phyloP scores from a whole-genome alignment of 2,329 filamentous ascomycete species.

The Rhinocladiella mackenziei region DNA sequence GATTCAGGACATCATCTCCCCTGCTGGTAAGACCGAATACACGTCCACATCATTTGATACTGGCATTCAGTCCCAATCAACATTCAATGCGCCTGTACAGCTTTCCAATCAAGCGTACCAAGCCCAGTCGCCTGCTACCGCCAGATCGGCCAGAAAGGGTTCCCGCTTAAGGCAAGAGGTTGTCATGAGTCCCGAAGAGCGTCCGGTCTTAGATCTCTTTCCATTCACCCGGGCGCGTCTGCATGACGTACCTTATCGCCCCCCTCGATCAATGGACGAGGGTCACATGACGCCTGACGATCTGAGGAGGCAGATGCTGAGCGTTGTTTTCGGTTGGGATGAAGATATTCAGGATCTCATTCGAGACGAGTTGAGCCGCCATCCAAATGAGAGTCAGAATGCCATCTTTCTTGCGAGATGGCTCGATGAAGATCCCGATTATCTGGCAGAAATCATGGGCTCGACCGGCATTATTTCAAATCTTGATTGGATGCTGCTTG shows the following conservation, averaged over 20 bases:
- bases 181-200: conserved; percentile 70
- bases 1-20: conserved; percentile 39
- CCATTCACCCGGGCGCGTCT: conserved; percentile 77
- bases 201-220: conserved; percentile 72
- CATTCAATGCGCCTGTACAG: conserved; percentile 15
- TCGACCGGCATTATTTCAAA: conserved; percentile 81
- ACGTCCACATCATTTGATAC: conserved; percentile 47
- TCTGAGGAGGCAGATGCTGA: conserved; percentile 84
- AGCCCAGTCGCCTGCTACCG: conserved; percentile 49
- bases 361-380: conserved; percentile 71
- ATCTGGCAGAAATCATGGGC: conserved; percentile 67
- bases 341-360: conserved; percentile 76
- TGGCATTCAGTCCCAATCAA: conserved; percentile 25
- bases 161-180: conserved; percentile 79
- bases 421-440: conserved; percentile 80
- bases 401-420: conserved; percentile 85
- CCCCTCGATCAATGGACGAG: conserved; percentile 57
- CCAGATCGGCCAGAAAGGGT: conserved; percentile 43
- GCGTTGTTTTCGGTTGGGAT: conserved; percentile 91
- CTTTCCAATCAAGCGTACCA: conserved; percentile 35
- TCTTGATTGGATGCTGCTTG: conserved; percentile 94
- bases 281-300: conserved; percentile 66
- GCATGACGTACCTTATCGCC: conserved; percentile 76
- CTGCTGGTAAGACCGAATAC: conserved; percentile 41
- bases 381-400: conserved; percentile 68